A percentile compares a stretch with the other conserved stretches of the same genome.
Conservation (phyloP, 1,284 basidiomycete genomes). For the Pulchroboletus neoregius region DNA sequence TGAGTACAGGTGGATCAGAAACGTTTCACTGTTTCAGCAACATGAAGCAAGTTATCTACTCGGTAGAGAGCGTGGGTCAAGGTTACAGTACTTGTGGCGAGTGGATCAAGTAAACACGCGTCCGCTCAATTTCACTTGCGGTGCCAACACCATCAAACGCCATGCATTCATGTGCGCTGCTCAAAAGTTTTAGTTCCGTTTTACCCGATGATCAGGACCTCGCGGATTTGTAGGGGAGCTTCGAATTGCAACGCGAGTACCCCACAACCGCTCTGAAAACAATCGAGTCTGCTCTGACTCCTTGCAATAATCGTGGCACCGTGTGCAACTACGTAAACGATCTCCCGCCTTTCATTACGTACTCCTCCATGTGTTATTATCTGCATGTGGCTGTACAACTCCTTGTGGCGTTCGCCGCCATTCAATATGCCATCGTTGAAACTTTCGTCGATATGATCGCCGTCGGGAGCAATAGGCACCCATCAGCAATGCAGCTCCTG, state of each 20-base stretch:
- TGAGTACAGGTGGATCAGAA: slow-evolving; percentile 24
- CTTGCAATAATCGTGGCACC: slow-evolving; percentile 6
- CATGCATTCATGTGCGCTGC: background rate
- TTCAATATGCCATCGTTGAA: background rate
- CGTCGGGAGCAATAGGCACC: background rate
- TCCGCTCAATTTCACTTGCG: slow-evolving; percentile 8
- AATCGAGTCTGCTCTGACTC: slow-evolving; percentile 10
- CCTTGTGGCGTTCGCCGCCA: slow-evolving; percentile 14
- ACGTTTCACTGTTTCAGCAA: slow-evolving; percentile 30
- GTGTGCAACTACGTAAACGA: too few relatives aligned
- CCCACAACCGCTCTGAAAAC: slow-evolving; percentile 17
- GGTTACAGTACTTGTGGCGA: background rate
- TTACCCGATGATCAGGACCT: slow-evolving; percentile 1
- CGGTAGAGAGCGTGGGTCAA: slow-evolving; percentile 17
- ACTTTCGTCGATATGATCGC: slow-evolving; percentile 18
- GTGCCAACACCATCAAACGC: slow-evolving; percentile 9
- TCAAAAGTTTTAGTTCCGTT: background rate
- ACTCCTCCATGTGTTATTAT: background rate
- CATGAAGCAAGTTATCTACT: slow-evolving; percentile 12
- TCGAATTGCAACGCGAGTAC: slow-evolving; percentile 21
- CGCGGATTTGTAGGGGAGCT: slow-evolving; percentile 4
- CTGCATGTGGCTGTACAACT: slow-evolving; percentile 12
- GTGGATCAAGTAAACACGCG: slow-evolving; percentile 11
- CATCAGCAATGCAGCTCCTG: background rate
- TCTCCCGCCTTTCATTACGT: slow-evolving; percentile 14